phyloP scores from a whole-genome alignment of 306 rosid genomes.

The Benincasa hispida region DNA sequence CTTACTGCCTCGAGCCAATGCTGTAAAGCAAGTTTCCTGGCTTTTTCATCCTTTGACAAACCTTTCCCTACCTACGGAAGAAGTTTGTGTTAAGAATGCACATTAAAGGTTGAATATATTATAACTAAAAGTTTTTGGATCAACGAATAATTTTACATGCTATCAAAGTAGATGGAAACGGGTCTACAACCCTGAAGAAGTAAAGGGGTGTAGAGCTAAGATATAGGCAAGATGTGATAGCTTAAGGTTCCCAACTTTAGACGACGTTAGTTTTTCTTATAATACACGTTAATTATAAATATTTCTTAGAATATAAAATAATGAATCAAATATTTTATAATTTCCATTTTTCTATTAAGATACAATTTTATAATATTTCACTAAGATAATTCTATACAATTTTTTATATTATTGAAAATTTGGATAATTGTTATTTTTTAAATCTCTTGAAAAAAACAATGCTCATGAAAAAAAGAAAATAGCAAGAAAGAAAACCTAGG shows the following conservation, averaged over 20 bases:
- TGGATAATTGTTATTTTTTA: too few relatives aligned
- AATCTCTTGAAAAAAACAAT: neutral
- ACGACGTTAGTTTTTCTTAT: too few relatives aligned
- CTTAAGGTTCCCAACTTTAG: neutral
- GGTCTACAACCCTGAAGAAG: too few relatives aligned
- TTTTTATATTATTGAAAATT: neutral
- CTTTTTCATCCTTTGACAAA: conserved; percentile 63
- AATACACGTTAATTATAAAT: too few relatives aligned
- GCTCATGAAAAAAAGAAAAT: neutral
- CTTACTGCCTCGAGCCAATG: conserved; percentile 96
- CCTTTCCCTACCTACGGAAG: conserved; percentile 70
- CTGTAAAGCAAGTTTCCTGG: conserved; percentile 79
- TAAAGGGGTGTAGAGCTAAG: neutral
- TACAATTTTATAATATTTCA: neutral
- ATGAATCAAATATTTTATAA: too few relatives aligned
- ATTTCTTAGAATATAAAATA: neutral
- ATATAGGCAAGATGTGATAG: neutral
- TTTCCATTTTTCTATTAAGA: neutral
- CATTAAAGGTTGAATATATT: neutral
- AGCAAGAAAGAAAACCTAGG: neutral
- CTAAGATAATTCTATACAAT: too few relatives aligned
- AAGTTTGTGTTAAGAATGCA: neutral
- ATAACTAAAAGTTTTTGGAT: neutral
- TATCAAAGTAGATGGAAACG: too few relatives aligned
- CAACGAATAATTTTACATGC: too few relatives aligned